Evolutionary conservation across 345 rosid species (phyloP).

Genomic region (Triadica sebifera): DNA sequence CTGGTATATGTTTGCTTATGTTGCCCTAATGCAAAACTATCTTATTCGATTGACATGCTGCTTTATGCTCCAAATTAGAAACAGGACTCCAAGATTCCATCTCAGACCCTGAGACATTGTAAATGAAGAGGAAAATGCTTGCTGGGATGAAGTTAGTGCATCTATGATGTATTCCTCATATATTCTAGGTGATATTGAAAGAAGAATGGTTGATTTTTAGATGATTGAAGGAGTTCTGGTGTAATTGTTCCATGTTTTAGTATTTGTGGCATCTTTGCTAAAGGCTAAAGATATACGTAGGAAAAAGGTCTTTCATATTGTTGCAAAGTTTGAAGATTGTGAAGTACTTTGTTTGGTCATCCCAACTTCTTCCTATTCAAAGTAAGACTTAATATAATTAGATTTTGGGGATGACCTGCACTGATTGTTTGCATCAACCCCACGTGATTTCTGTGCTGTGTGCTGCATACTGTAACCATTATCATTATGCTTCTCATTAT

Average conservation of each 20-base stretch:
- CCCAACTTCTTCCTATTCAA: not conserved
- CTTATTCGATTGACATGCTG: not conserved
- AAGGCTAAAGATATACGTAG: not conserved
- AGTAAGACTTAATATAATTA: not conserved
- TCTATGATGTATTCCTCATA: not conserved
- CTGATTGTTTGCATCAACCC: not conserved
- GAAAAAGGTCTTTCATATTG: not conserved
- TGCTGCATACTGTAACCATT: not conserved
- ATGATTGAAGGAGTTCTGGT: not conserved
- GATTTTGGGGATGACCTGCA: not conserved
- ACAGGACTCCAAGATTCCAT: not conserved
- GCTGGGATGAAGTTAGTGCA: not conserved
- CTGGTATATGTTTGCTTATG: not conserved
- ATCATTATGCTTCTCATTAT: not conserved
- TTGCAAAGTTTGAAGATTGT: not conserved
- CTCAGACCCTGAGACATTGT: not conserved
- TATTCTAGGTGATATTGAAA: not conserved
- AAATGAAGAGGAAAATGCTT: not conserved
- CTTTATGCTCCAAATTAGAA: not conserved
- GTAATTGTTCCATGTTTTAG: not conserved
- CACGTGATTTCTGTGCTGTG: not conserved
- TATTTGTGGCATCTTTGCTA: not conserved
- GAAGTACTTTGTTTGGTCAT: not conserved
- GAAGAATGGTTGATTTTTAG: not conserved
- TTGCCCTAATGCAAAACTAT: not conserved